Evolutionary conservation across 2,329 filamentous ascomycete genomes (phyloP).

Genomic region (Fusarium sp.): DNA sequence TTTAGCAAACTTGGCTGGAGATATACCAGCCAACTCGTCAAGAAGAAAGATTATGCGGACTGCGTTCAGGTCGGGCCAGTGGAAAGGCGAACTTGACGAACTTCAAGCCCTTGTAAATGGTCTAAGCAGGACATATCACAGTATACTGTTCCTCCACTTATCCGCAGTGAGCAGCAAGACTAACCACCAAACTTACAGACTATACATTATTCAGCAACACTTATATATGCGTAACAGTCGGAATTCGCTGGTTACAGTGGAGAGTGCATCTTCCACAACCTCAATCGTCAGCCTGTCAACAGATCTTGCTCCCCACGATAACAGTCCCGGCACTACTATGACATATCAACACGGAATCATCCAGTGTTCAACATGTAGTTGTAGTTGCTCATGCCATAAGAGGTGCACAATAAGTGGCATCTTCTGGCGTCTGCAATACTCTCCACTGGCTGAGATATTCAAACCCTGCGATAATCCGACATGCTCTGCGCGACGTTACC

Average conservation of each 20-base stretch:
- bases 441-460: neutral
- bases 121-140: constrained; percentile 1
- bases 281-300: neutral
- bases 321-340: rapidly evolving
- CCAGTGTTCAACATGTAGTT: rapidly evolving
- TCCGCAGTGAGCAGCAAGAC: rapidly evolving
- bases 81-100: constrained; percentile 3
- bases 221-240: neutral
- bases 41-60: neutral
- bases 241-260: rapidly evolving
- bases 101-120: neutral
- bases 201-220: neutral
- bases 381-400: constrained; percentile 8
- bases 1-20: neutral
- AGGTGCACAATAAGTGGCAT: neutral
- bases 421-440: constrained; percentile 15
- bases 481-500: neutral
- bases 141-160: neutral
- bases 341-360: rapidly evolving
- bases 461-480: neutral
- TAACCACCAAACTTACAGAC: neutral
- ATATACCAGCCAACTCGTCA: neutral
- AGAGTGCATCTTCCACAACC: neutral
- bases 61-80: neutral
- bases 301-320: neutral